Base-by-base conservation (phyloP, 768 basidiomycete species). In the Termitomyces sp. region DNA sequence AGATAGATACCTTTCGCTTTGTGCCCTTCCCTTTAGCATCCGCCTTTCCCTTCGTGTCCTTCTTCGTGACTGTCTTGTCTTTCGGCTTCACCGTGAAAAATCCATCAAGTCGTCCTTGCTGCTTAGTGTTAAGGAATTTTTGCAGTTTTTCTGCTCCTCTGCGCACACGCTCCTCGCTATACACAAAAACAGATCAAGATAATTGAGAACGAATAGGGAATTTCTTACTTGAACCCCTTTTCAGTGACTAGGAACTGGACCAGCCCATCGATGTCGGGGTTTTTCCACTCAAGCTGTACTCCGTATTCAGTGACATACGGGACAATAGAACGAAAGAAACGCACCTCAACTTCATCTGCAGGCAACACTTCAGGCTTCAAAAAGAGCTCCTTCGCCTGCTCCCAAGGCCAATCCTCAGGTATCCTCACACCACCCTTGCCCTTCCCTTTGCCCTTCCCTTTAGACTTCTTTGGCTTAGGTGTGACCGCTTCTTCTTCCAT, bases 331-430 rank as follows among this genome's bases (percentile, higher is more conserved):
- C 10, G 12, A 41, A 29, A 27, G 0, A 15, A 12, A 53, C 29
- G 7, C 27, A 96, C 94, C 74, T 97, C 90, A 23, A 98, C 67
- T 62, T 98, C 80, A 44, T 87, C 85, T 2, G 93, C 88, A 23
- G 93, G 89, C 7, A 84, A 74, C 20, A 99, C 96, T 56, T 97
- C 93, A 2, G 97, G 97, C 48, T 88, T 83, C 70, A 87, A 71
- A 64, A 99, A 99, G 23, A 99, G 65, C 67, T 86, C 80, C 72
- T 94, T 94, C 35, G 97, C 97, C 58, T 94, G 88, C 68, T 95
- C 85, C 91, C 92, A 98, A 45, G 92, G 92, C 96, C 96, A 99
- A 56, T 96, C 86, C 42, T 94, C 94, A 0, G 97, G 96, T 35
- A 98, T 79, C 18, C 80, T 75, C 47, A 94, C 74, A 7, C 90